Evolutionary conservation across 805 yeast species (phyloP).

Genomic region (Kodamaea laetipori): DNA sequence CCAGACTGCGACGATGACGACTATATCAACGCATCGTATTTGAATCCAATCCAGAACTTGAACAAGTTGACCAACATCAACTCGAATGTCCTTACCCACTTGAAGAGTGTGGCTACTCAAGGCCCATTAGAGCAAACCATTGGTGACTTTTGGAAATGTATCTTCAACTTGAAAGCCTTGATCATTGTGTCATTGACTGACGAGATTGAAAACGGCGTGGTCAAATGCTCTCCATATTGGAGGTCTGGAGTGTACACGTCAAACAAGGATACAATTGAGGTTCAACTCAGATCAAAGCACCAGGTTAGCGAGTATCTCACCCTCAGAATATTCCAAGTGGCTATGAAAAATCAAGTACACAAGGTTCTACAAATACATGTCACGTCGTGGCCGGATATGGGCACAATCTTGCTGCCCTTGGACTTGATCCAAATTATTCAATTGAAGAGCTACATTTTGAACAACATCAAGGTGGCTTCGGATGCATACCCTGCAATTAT

Average conservation of each 20-base stretch:
- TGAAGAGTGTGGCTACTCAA: constrained; percentile 72
- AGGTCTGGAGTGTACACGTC: constrained; percentile 52
- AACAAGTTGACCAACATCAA: constrained; percentile 14
- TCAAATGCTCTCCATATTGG: constrained; percentile 85
- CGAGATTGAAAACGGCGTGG: constrained; percentile 72
- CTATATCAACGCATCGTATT: constrained; percentile 87
- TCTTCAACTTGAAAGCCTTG: constrained; percentile 62
- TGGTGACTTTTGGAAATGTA: constrained; percentile 83
- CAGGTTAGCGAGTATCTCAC: constrained; percentile 14
- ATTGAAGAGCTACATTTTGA: constrained; percentile 27
- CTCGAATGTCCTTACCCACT: constrained; percentile 13
- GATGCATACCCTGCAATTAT: constrained; percentile 43
- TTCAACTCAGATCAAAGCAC: constrained; percentile 14
- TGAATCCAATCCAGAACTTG: constrained; percentile 23
- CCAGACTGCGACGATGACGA: constrained; percentile 35
- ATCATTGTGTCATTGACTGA: constrained; percentile 75
- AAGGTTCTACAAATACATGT: constrained; percentile 74
- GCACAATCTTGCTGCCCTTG: constrained; percentile 55
- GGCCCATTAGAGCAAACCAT: constrained; percentile 80
- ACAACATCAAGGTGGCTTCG: constrained; percentile 6
- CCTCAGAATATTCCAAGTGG: constrained; percentile 20
- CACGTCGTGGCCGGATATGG: constrained; percentile 82
- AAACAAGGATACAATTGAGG: constrained; percentile 26
- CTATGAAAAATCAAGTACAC: constrained; percentile 26
- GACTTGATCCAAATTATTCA: constrained; percentile 54